Evolutionary conservation across 176 grass and related monocot genomes (phyloP).

Genomic region (Zea luxurians): DNA sequence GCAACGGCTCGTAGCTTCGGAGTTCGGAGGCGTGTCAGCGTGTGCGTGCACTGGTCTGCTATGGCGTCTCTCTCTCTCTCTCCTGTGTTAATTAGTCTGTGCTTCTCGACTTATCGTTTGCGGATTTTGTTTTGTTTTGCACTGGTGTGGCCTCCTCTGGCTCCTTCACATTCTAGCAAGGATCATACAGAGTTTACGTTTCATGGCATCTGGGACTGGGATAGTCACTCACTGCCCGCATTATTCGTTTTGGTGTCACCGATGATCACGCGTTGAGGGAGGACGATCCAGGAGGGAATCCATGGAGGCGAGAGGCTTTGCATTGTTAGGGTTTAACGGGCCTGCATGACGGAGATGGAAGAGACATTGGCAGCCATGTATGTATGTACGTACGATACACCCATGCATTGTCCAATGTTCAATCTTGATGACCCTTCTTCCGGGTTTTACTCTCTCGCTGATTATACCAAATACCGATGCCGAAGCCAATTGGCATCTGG

Average conservation of each 20-base stretch:
- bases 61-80: background rate
- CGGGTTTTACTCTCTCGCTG: background rate
- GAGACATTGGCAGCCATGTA: background rate
- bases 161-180: slow-evolving; percentile 23
- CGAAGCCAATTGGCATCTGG: background rate
- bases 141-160: background rate
- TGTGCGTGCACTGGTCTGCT: slow-evolving; percentile 23
- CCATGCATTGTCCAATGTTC: too few species aligned
- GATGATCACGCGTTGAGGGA: background rate
- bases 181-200: slow-evolving; percentile 28
- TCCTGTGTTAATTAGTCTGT: slow-evolving; percentile 29
- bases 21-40: background rate
- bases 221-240: too few species aligned
- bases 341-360: background rate
- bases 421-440: background rate
- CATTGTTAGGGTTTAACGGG: slow-evolving; percentile 34
- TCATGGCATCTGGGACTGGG: background rate
- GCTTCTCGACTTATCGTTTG: slow-evolving; percentile 39
- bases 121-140: background rate
- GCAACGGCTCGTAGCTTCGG: slow-evolving; percentile 69
- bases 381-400: too few species aligned
- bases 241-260: too few species aligned
- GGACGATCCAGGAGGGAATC: background rate
- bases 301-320: background rate
- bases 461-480: background rate